phyloP scores from a whole-genome alignment of 805 yeast species.

The Isabelozyma heimii region DNA sequence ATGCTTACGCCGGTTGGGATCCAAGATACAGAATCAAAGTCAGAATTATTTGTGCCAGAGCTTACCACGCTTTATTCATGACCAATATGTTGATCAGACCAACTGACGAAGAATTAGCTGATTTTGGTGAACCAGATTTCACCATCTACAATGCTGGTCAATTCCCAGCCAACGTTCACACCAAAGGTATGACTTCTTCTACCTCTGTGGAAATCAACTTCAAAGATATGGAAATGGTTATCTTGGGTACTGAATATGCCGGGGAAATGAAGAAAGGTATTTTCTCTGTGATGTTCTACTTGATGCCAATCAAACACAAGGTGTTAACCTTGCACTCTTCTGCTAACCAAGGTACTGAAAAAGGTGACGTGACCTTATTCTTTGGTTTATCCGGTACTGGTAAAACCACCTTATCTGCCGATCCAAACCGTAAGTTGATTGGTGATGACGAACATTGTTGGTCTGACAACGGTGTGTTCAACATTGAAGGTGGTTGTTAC shows the following conservation, averaged over 20 bases:
- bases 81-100: slow-evolving; percentile 97
- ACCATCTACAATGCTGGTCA: slow-evolving; percentile 98
- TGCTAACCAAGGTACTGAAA: slow-evolving; percentile 81
- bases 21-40: slow-evolving; percentile 95
- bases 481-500: slow-evolving; percentile 99
- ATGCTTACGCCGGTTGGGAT: slow-evolving; percentile 99
- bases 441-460: slow-evolving; percentile 99
- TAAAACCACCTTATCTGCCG: slow-evolving; percentile 95
- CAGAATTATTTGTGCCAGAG: slow-evolving; percentile 95
- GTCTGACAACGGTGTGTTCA: slow-evolving; percentile 98
- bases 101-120: slow-evolving; percentile 78
- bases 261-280: slow-evolving; percentile 99
- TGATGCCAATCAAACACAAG: slow-evolving; percentile 92
- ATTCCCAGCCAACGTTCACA: slow-evolving; percentile 95
- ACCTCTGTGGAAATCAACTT: slow-evolving; percentile 96
- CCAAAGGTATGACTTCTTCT: slow-evolving; percentile 95
- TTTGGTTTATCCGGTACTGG: slow-evolving; percentile 98
- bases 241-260: slow-evolving; percentile 97
- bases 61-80: slow-evolving; percentile 98
- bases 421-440: slow-evolving; percentile 86
- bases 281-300: slow-evolving; percentile 97
- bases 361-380: slow-evolving; percentile 89
- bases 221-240: slow-evolving; percentile 98
- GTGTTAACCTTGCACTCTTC: slow-evolving; percentile 94
- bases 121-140: slow-evolving; percentile 97